Conservation (phyloP, 306 rosid species). For the Vigna hirtella region DNA sequence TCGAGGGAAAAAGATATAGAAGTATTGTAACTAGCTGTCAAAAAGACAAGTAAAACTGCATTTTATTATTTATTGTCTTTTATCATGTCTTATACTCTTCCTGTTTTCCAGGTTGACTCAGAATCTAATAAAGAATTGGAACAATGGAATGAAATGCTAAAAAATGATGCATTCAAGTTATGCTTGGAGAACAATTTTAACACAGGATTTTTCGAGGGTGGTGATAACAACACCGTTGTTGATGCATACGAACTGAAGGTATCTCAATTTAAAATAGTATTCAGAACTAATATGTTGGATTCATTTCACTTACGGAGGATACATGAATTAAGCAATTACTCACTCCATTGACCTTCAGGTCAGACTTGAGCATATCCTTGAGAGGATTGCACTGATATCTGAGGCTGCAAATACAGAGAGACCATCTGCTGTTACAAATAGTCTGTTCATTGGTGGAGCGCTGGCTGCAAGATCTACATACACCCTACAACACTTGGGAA, state of each 20-base stretch:
- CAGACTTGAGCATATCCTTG: slow-evolving; percentile 96
- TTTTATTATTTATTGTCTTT: neutral
- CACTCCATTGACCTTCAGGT: slow-evolving; percentile 61
- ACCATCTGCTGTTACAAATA: slow-evolving; percentile 76
- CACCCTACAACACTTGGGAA: slow-evolving; percentile 82
- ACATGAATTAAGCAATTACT: slow-evolving; percentile 18
- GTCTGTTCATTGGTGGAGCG: slow-evolving; percentile 83
- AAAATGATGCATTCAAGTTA: slow-evolving; percentile 82
- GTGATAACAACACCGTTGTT: slow-evolving; percentile 72
- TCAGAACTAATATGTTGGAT: neutral
- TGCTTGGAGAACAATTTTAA: slow-evolving; percentile 89
- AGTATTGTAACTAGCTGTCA: neutral
- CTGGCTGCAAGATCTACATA: slow-evolving; percentile 86
- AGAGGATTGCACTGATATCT: slow-evolving; percentile 81
- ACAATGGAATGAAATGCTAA: slow-evolving; percentile 94
- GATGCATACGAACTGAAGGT: slow-evolving; percentile 98
- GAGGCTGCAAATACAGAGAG: slow-evolving; percentile 91
- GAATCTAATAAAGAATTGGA: slow-evolving; percentile 91
- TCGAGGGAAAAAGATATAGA: neutral
- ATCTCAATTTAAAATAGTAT: slow-evolving; percentile 21
- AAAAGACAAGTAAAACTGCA: slow-evolving; percentile 1
- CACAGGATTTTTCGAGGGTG: slow-evolving; percentile 91
- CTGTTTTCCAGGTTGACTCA: slow-evolving; percentile 68
- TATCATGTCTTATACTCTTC: slow-evolving; percentile 24
- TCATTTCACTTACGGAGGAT: slow-evolving; percentile 14